Base-by-base conservation (phyloP, 257 asterid genomes). In the Galeopsis tetrahit region DNA sequence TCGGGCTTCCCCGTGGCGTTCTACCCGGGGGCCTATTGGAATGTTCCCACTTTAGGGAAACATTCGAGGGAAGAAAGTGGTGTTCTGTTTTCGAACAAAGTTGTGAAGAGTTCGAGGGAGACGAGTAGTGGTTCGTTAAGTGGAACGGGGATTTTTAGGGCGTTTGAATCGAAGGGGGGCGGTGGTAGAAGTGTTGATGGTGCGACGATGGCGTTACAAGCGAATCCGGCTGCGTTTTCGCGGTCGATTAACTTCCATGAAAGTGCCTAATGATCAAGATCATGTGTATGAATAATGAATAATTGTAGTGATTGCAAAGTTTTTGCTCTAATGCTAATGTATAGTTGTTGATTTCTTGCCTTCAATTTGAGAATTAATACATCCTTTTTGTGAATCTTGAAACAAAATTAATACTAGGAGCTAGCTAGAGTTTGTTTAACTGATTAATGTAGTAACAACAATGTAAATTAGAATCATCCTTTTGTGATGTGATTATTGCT, bases 201-300 rank as follows among this genome's bases (percentile, higher is more conserved):
- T 62, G 56, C 80, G 17, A 63, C 80, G 10, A 35, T 81, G 82
- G 84, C 80, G 9, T 34, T 85, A 72, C 92, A 86, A 59, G 96
- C 96, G 6, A 92, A 92, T 80, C 97, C 97, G 0, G 97, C 96
- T 7, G 97, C 96, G 38, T 80, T 86, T 5, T 89, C 90, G n/a
- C 80, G 97, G 32, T 92, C 97, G 1, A 74, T 80, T 36, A 78
- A 74, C 73, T 92, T 92, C 75, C 93, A 77, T 0, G 97, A 92
- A 81, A 77, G 78, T 58, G 71, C 69, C 4, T 84, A 69, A 78
- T 1, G 28, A 21, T 21, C 42, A 7, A 52, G 2, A 1, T 4
- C n/a, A 72, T 65, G 76, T 66, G 33, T 17, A 52, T 52, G 59
- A 52, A 52, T 52, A 52, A 52, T 31, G 58, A 28, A n/a, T 10